phyloP scores from a whole-genome alignment of 805 yeast genomes.

The Barnettozyma sucrosica region DNA sequence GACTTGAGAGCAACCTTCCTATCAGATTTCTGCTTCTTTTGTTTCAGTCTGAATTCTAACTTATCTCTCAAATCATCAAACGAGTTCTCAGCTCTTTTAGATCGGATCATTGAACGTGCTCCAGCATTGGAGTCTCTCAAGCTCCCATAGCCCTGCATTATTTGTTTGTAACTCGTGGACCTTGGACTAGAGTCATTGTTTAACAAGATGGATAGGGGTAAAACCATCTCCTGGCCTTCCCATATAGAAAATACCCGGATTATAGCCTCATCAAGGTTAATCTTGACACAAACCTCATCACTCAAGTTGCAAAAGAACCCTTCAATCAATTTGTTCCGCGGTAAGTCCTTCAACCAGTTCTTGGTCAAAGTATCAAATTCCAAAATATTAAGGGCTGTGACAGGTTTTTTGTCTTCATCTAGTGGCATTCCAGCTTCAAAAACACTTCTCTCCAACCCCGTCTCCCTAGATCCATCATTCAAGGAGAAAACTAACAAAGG shows the following conservation, averaged over 20 bases:
- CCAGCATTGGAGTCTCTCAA: conserved; percentile 3
- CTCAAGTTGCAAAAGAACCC: conserved; percentile 39
- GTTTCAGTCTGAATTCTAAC: conserved; percentile 15
- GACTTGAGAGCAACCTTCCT: conserved; percentile 9
- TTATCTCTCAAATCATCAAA: conserved; percentile 14
- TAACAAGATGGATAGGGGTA: conserved; percentile 12
- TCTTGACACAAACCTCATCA: conserved; percentile 32
- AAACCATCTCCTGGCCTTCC: conserved; percentile 2
- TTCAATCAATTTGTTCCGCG: conserved; percentile 31
- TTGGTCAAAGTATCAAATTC: conserved; percentile 37
- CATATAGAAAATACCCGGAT: conserved; percentile 28
- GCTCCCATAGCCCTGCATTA: not conserved
- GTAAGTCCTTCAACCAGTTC: conserved; percentile 33
- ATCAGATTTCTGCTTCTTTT: conserved; percentile 16
- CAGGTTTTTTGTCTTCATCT: not conserved
- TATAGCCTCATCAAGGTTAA: conserved; percentile 28
- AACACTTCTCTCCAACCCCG: conserved; percentile 1
- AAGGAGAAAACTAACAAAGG: conserved; percentile 38
- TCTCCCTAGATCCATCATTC: conserved; percentile 18
- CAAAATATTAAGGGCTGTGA: not conserved
- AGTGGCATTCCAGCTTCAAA: not conserved
- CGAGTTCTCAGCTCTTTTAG: not conserved
- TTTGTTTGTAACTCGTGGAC: conserved; percentile 16
- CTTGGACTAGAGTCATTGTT: conserved; percentile 8
- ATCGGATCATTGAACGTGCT: not conserved